Percentiles rank a stretch among this genome's conserved stretches.
Conservation (phyloP, 2,329 filamentous ascomycete species). For the Coleophoma eucalyptorum region DNA sequence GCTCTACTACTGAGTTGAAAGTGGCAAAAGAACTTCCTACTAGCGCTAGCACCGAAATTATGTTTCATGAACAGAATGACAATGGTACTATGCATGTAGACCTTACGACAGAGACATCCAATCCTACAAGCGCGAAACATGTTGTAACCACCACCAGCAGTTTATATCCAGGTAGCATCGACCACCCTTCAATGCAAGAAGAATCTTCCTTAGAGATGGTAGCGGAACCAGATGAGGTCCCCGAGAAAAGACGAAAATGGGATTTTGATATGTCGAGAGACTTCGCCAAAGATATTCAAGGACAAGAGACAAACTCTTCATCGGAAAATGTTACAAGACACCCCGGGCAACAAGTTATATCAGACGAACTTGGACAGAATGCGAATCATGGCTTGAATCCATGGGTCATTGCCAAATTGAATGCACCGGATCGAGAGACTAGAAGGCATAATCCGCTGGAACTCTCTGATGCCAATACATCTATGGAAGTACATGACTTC, state of each 20-base stretch:
- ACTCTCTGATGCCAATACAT: background rate
- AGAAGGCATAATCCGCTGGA: too few relatives aligned
- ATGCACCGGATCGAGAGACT: slow-evolving; percentile 13
- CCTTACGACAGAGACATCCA: too few relatives aligned
- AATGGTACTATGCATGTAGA: too few relatives aligned
- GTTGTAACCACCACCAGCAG: background rate
- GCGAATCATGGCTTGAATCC: slow-evolving; percentile 28
- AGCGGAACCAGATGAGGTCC: background rate
- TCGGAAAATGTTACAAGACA: slow-evolving; percentile 1
- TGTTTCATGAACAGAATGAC: too few relatives aligned
- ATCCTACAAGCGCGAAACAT: background rate
- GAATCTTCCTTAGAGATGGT: background rate
- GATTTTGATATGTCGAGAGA: slow-evolving; percentile 42
- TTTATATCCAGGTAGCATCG: background rate
- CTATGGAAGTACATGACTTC: background rate
- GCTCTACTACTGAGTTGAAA: background rate
- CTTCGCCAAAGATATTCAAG: slow-evolving; percentile 39
- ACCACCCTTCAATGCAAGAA: background rate
- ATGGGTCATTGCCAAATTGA: slow-evolving; percentile 36
- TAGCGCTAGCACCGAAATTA: background rate
- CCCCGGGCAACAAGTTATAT: background rate
- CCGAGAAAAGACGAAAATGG: slow-evolving; percentile 13
- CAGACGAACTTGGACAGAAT: background rate
- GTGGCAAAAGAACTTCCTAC: background rate
- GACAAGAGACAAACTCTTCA: background rate